phyloP scores from a whole-genome alignment of 495 filamentous ascomycete species.

The Aspergillus sparsus region DNA sequence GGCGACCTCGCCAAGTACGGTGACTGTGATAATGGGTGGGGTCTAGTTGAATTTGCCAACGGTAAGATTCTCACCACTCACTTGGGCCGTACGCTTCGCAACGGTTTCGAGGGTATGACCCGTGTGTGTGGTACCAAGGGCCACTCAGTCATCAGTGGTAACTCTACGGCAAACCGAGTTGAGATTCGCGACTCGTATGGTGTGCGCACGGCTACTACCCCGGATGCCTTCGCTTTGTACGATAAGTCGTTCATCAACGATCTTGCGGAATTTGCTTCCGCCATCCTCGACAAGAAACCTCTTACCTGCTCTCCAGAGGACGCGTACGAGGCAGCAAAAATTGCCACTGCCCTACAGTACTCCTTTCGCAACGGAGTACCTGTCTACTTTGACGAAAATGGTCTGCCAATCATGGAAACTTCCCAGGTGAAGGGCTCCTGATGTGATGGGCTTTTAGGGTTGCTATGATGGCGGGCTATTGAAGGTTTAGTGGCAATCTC shows the following conservation, averaged over 20 bases:
- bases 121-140: slow-evolving; percentile 10
- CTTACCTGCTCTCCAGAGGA: slow-evolving; percentile 9
- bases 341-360: slow-evolving; percentile 4
- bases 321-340: slow-evolving; percentile 8
- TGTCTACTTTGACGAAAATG: slow-evolving; percentile 9
- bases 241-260: slow-evolving; percentile 9
- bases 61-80: slow-evolving; percentile 9
- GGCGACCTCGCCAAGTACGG: slow-evolving; percentile 7
- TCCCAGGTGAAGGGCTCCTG: no score
- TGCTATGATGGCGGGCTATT: neutral
- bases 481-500: neutral
- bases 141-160: slow-evolving; percentile 10
- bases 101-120: slow-evolving; percentile 12
- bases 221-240: slow-evolving; percentile 9
- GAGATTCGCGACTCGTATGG: slow-evolving; percentile 5
- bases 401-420: slow-evolving; percentile 2
- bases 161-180: neutral
- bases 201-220: neutral
- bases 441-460: neutral
- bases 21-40: slow-evolving; percentile 7
- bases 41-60: slow-evolving; percentile 11
- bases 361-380: slow-evolving; percentile 6
- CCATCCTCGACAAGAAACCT: slow-evolving; percentile 1
- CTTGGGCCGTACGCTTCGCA: slow-evolving; percentile 8
- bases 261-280: slow-evolving; percentile 7